A percentile compares a stretch with the other conserved stretches of the same genome.
phyloP scores from a whole-genome alignment of 805 yeast genomes.

The Spathaspora sp. region DNA sequence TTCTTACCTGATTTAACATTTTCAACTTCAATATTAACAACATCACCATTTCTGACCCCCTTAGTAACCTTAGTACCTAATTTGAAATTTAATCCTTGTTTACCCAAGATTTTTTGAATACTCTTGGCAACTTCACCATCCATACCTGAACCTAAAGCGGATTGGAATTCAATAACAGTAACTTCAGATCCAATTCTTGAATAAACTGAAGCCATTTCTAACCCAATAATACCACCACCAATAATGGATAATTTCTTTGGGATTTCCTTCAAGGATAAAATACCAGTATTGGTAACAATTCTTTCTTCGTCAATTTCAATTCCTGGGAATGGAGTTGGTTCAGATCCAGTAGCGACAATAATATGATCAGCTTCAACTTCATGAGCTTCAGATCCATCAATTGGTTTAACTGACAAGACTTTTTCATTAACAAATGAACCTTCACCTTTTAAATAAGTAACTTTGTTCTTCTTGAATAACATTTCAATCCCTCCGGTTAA shows the following conservation, averaged over 20 bases:
- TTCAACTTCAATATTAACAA: constrained; percentile 84
- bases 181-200: constrained; percentile 93
- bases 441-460: constrained; percentile 88
- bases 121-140: constrained; percentile 91
- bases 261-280: constrained; percentile 75
- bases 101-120: constrained; percentile 83
- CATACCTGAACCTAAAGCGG: constrained; percentile 96
- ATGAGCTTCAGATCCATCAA: constrained; percentile 74
- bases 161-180: constrained; percentile 87
- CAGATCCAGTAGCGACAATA: constrained; percentile 97
- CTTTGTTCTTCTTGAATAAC: constrained; percentile 93
- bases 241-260: constrained; percentile 91
- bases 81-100: constrained; percentile 94
- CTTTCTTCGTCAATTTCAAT: constrained; percentile 94
- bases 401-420: constrained; percentile 74
- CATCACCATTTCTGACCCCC: constrained; percentile 86
- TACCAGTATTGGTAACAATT: constrained; percentile 95
- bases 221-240: constrained; percentile 99
- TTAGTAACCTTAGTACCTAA: constrained; percentile 85
- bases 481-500: constrained; percentile 92
- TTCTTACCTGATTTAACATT: constrained; percentile 81
- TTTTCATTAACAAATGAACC: constrained; percentile 86
- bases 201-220: constrained; percentile 99
- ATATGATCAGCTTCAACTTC: constrained; percentile 74
- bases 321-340: constrained; percentile 98